These are phyloP conservation scores for Murraya koenigii DNA, from an alignment of 345 rosid species.

Conservation along the genomic window DNA sequence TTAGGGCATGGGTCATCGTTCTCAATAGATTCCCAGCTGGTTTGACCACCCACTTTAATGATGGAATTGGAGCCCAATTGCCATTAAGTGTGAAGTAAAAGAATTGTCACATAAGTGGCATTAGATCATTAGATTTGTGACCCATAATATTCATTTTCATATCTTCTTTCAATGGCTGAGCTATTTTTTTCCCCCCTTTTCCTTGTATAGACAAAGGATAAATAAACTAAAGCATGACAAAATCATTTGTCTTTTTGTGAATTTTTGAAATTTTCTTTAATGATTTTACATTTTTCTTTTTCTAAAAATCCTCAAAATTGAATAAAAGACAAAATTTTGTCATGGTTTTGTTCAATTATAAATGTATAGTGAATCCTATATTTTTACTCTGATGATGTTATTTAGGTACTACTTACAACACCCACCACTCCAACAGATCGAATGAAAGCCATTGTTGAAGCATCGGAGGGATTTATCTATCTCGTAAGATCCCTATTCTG, in stretches of 20 bases:
- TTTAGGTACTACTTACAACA: constrained; percentile 82
- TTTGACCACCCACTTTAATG: background rate
- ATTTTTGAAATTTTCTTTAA: too few species aligned
- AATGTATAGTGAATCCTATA: background rate
- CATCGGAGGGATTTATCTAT: constrained; percentile 79
- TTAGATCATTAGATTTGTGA: background rate
- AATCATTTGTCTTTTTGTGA: too few species aligned
- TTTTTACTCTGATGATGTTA: constrained; percentile 11
- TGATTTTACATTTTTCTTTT: background rate
- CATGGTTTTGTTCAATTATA: background rate
- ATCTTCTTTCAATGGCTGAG: background rate
- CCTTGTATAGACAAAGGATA: too few species aligned
- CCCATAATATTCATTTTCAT: background rate
- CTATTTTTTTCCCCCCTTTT: background rate
- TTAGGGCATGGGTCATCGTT: background rate
- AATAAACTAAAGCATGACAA: too few species aligned
- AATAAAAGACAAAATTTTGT: too few species aligned
- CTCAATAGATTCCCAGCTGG: background rate
- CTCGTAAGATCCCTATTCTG: constrained; percentile 51
- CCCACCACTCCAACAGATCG: constrained; percentile 73
- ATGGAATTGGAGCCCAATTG: background rate
- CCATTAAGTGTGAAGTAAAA: background rate
- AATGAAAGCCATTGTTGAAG: constrained; percentile 83
- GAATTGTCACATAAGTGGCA: background rate
- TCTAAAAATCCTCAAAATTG: too few species aligned